These are phyloP conservation scores for Hypholoma fasciculare DNA, from an alignment of 768 basidiomycete genomes.

Conservation along the genomic window DNA sequence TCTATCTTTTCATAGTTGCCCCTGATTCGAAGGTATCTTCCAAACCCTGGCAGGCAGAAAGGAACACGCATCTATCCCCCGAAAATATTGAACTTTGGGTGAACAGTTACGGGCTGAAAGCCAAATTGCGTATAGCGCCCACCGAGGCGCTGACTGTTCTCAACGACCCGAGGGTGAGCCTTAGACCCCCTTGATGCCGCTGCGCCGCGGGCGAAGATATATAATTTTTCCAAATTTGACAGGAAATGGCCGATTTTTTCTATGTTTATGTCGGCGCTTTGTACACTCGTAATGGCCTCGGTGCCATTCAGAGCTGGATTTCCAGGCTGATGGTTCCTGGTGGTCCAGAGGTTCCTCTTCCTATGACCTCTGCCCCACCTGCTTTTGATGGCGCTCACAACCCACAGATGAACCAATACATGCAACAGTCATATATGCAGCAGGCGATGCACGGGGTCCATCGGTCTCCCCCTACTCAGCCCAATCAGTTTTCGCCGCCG, in stretches of 20 bases:
- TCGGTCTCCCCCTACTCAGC: not conserved
- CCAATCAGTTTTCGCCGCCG: not conserved
- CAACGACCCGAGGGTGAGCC: slow-evolving; percentile 18
- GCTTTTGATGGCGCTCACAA: not conserved
- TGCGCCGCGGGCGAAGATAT: not conserved
- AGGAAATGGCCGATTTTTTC: slow-evolving; percentile 62
- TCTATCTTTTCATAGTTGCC: not conserved
- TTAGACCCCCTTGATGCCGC: not conserved
- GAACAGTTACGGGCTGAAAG: slow-evolving; percentile 47
- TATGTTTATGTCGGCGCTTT: slow-evolving; percentile 68
- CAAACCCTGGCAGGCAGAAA: slow-evolving; percentile 21
- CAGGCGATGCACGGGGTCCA: not conserved
- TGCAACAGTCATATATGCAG: slow-evolving; percentile 3
- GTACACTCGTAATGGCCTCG: slow-evolving; percentile 55
- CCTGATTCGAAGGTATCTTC: not conserved
- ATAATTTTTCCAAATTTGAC: not conserved
- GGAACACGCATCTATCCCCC: slow-evolving; percentile 32
- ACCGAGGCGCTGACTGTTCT: slow-evolving; percentile 29
- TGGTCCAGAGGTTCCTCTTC: slow-evolving; percentile 17
- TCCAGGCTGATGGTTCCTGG: slow-evolving; percentile 54
- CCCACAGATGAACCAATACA: slow-evolving; percentile 1
- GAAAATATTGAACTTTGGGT: slow-evolving; percentile 49
- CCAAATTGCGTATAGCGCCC: slow-evolving; percentile 51
- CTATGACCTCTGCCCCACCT: slow-evolving; percentile 6
- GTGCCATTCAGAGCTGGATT: slow-evolving; percentile 56